A percentile compares a stretch with the other conserved stretches of the same genome.
Evolutionary conservation across 768 basidiomycete species (phyloP).

Genomic region (Lenzites betulinus): DNA sequence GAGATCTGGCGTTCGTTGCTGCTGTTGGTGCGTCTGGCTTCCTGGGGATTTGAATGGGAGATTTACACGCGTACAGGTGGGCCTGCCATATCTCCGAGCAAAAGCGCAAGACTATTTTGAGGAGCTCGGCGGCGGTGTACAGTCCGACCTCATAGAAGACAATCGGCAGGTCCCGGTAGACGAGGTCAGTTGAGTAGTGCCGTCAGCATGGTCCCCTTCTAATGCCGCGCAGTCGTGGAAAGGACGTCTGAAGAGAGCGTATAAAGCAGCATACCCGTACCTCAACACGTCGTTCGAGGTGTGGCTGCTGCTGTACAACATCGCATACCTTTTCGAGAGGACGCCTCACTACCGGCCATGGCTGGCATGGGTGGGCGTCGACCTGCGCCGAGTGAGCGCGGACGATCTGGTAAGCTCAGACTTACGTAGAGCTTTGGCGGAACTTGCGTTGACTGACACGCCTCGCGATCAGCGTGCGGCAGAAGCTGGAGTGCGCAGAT

Average conservation of each 20-base stretch:
- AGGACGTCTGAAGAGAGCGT: slow-evolving; percentile 58
- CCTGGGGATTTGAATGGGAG: neutral
- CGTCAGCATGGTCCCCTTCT: neutral
- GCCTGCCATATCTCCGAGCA: slow-evolving; percentile 85
- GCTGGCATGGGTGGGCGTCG: slow-evolving; percentile 83
- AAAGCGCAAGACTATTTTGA: slow-evolving; percentile 93
- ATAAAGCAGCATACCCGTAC: slow-evolving; percentile 82
- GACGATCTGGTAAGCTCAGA: slow-evolving; percentile 70
- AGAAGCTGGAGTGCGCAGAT: slow-evolving; percentile 23
- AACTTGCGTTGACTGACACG: slow-evolving; percentile 8
- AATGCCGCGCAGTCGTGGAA: slow-evolving; percentile 46
- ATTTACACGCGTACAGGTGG: slow-evolving; percentile 52
- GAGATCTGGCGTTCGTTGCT: slow-evolving; percentile 80
- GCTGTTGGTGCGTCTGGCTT: slow-evolving; percentile 62
- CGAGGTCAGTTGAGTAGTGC: slow-evolving; percentile 41
- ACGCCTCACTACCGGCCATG: slow-evolving; percentile 90
- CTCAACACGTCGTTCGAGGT: slow-evolving; percentile 74
- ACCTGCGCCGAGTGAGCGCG: slow-evolving; percentile 74
- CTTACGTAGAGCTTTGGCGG: neutral
- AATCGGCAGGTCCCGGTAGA: slow-evolving; percentile 48
- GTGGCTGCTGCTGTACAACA: slow-evolving; percentile 82
- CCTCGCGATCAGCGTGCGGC: slow-evolving; percentile 29
- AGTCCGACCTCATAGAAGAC: slow-evolving; percentile 65
- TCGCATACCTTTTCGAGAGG: slow-evolving; percentile 88
- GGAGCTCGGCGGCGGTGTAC: slow-evolving; percentile 79